Evolutionary conservation across 129 eudicot species (phyloP), one percentile per base, ranked within the genome.

Genomic region (Apium graveolens): DNA sequence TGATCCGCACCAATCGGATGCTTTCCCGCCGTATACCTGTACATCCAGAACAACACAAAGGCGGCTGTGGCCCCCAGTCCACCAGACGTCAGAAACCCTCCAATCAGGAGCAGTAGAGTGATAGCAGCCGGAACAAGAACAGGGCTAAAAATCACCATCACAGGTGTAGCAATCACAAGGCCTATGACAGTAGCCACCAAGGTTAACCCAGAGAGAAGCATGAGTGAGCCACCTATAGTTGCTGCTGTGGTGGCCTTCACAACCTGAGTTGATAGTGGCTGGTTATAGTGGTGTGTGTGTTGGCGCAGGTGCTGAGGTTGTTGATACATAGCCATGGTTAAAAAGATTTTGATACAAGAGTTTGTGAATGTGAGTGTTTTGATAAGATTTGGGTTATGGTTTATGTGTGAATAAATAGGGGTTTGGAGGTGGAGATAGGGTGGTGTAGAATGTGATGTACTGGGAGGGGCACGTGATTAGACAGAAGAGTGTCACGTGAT

Each of bases 91-190:
- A 86, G 1, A 37, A 87, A 83, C 53, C 96, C 93, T 1, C 80
- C 80, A 2, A 75, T 6, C 41, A 91, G 69, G 76, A 91, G 44
- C 38, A 82, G 84, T 11, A 79, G 1, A 16, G 91, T 76, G 11
- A 87, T 31, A 0, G 81, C 77, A 0, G 97, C 88, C 14, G 97
- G 88, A 1, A 89, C 86, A 42, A 89, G 81, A 0, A 91, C 91
- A 27, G 97, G 97, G 85, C 93, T 91, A 76, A 89, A 91, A 1
- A 89, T 86, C 4, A 91, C 86, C 75, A 91, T 76, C 49, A 88
- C 27, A 21, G 91, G 96, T 4, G 96, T 88, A 26, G 85, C 83
- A 42, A 88, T 18, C 8, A 78, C 84, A 0, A 91, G 89, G 1
- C 89, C 91, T 11, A 91, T 84, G 24, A 91, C 84, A 12, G 96